Evolutionary conservation across 768 basidiomycete species (phyloP).

Genomic region (Steccherinum ochraceum): DNA sequence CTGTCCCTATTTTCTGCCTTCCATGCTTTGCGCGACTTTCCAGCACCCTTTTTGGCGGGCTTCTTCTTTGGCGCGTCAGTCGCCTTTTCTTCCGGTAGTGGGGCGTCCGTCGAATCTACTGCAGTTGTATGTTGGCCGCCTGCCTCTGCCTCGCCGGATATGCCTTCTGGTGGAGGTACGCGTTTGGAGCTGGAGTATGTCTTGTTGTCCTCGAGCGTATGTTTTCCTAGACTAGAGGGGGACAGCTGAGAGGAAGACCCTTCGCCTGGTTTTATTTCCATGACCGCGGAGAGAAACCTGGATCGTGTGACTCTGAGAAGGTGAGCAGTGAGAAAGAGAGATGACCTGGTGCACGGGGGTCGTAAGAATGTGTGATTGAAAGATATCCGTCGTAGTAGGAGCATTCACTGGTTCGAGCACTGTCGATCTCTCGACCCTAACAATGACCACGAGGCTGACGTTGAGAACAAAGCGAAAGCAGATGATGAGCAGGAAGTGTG

Average conservation of each 20-base stretch:
- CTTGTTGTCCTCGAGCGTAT: background rate
- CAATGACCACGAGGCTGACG: too few relatives aligned
- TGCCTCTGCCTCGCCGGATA: too few relatives aligned
- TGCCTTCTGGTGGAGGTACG: too few relatives aligned
- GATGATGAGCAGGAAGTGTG: too few relatives aligned
- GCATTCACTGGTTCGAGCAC: background rate
- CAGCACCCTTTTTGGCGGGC: slow-evolving; percentile 11
- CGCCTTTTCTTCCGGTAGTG: too few relatives aligned
- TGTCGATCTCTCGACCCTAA: too few relatives aligned
- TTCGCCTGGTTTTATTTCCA: background rate
- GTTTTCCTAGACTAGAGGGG: background rate
- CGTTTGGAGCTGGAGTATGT: too few relatives aligned
- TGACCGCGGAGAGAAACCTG: background rate
- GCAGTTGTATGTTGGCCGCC: background rate
- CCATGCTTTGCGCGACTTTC: background rate
- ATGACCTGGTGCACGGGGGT: background rate
- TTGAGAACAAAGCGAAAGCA: too few relatives aligned
- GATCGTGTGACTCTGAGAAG: background rate
- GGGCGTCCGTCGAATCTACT: too few relatives aligned
- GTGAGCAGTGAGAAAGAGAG: background rate
- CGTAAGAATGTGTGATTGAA: background rate
- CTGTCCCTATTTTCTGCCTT: slow-evolving; percentile 9
- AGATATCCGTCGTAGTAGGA: background rate
- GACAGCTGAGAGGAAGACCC: background rate
- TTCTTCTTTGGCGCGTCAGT: background rate